phyloP scores from a whole-genome alignment of 2,329 filamentous ascomycete genomes.

The Fusarium pininemorale region DNA sequence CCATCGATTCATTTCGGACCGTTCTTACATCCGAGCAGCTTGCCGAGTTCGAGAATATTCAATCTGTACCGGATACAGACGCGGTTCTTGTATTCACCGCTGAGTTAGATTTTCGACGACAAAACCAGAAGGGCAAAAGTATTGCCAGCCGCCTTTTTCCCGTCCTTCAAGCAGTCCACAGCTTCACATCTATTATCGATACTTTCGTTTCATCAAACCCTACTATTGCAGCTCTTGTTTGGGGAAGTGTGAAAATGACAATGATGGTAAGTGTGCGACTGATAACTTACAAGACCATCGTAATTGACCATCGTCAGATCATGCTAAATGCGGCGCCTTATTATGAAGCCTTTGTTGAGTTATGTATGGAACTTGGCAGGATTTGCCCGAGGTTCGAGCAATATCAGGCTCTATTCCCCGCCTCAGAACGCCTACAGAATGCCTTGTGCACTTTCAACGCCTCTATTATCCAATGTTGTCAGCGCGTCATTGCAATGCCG shows the following conservation, averaged over 20 bases:
- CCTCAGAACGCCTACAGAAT: slow-evolving; percentile 46
- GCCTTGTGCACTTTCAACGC: slow-evolving; percentile 49
- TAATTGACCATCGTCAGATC: slow-evolving; percentile 31
- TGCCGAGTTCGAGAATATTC: background rate
- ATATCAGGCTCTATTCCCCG: slow-evolving; percentile 49
- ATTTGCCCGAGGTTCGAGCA: slow-evolving; percentile 49
- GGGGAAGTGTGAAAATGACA: slow-evolving; percentile 53
- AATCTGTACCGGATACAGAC: slow-evolving; percentile 38
- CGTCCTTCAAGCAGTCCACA: slow-evolving; percentile 49
- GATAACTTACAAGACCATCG: rapidly evolving
- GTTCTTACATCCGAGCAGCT: slow-evolving; percentile 3
- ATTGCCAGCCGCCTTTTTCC: slow-evolving; percentile 44
- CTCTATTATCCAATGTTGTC: slow-evolving; percentile 49
- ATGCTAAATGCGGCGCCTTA: slow-evolving; percentile 50
- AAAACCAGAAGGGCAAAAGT: slow-evolving; percentile 33
- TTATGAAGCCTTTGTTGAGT: slow-evolving; percentile 50
- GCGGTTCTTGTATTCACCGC: slow-evolving; percentile 49
- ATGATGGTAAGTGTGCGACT: background rate
- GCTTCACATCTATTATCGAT: slow-evolving; percentile 49
- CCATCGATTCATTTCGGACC: background rate
- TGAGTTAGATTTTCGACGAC: slow-evolving; percentile 40
- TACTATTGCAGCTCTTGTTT: slow-evolving; percentile 52
- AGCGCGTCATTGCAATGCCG: slow-evolving; percentile 20
- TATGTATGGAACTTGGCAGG: slow-evolving; percentile 48
- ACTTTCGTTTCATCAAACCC: slow-evolving; percentile 51